Evolutionary conservation across 164 flowering plant genomes (phyloP), one percentile per base, ranked within the genome.

Genomic region (Taxillus chinensis): DNA sequence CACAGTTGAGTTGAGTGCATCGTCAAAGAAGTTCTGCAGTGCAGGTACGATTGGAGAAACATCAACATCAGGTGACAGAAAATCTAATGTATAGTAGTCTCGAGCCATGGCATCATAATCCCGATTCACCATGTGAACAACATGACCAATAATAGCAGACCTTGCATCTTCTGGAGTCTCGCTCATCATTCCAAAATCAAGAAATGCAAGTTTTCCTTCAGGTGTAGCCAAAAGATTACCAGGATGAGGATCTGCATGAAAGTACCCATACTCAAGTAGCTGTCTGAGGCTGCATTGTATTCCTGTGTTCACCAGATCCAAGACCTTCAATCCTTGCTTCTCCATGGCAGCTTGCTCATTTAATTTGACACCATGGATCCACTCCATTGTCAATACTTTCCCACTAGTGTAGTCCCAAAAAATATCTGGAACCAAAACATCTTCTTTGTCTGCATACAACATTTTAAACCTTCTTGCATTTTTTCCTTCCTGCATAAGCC

Each of bases 101-200:
- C 81, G 87, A 59, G 98, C 97, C 98, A 93, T 93, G 16, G 98
- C 98, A 78, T 86, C 98, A 75, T 93, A 93, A 64, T 90, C 98
- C 48, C 98, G 87, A 77, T 93, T 93, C 39, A 93, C 97, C 92
- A 93, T 76, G 83, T 93, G 98, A 67, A 93, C 97, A 68, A 93
- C 95, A 68, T 93, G 98, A 63, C 98, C 97, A 38, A 93, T 88
- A 55, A 93, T 90, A 56, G 98, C 98, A 73, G 45, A 83, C 71
- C 98, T 85, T 71, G 98, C 98, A 68, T 85, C 83, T 73, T 93
- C 98, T 27, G 98, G 98, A 27, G 97, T 93, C 69, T 93, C 98
- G 72, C 98, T 90, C 98, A 93, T 93, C 98, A 93, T 93, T 49
- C 98, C 98, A 76, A 93, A 93, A 77, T 93, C 98, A 64, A 93